Evolutionary conservation across 805 yeast species (phyloP), one percentile per base, ranked within the genome.

Genomic region (Kluyveromyces aestuarii): DNA sequence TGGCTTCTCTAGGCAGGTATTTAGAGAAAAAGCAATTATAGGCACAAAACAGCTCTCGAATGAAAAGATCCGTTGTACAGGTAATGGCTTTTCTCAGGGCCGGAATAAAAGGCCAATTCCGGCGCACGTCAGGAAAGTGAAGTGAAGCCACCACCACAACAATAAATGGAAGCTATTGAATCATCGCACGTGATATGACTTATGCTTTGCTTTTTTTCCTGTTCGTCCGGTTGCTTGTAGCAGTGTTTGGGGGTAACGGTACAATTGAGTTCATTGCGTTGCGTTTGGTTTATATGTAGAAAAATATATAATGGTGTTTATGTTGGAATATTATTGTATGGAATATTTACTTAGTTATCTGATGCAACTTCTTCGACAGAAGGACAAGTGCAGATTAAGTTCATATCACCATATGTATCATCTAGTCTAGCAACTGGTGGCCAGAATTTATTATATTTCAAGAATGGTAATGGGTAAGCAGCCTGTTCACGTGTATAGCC

Each of bases 401-500:
- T 82, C 76, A 83, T 73, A 65, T 93, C 99, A 55, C 99, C 99
- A 59, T 83, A 91, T 4, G 95, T 84, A 63, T 93, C 99, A 64
- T 93, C 96, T 48, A 91, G 77, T 67, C 99, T 81, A 10, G 96
- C 77, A 41, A 90, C 97, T 0, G 89, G 75, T 37, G 99, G 98
- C 99, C 99, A 93, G 64, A 89, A 85, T 69, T 93, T 93, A 67
- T 82, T 74, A 25, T 73, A 69, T 61, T 76, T 80, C 63, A 93
- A 75, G 62, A 74, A 79, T n/a, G 83, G 78, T 50, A 88, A 72
- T 45, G 99, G 98, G 66, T 80, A 93, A 13, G 93, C 98, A 8
- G 99, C 99, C 66, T 82, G 81, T 62, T 87, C 95, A 61, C 98
- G 79, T 2, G 96, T 76, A 70, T 93, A 93, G 1, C 96, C 95